These are phyloP conservation scores for Nigrograna mackinnonii DNA, from an alignment of 2,329 filamentous ascomycete species.

Conservation along the genomic window DNA sequence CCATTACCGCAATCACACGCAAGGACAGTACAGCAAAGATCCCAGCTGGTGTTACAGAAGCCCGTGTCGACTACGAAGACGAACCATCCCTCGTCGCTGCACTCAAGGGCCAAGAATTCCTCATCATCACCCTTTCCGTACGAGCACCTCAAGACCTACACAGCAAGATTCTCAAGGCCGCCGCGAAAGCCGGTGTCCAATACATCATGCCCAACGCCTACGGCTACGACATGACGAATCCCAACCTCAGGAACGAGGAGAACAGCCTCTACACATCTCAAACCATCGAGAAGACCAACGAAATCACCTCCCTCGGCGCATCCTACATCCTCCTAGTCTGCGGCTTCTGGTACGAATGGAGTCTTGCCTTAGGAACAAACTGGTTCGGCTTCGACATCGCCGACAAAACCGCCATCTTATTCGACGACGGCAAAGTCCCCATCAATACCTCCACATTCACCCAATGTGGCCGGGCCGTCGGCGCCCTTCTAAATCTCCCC, in stretches of 20 bases:
- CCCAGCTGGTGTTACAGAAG: constrained; percentile 44
- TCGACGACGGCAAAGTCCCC: constrained; percentile 58
- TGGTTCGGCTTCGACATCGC: constrained; percentile 43
- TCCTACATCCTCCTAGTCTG: constrained; percentile 28
- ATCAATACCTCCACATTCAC: constrained; percentile 62
- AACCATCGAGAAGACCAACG: constrained; percentile 11
- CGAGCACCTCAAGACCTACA: constrained; percentile 29
- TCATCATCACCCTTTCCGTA: constrained; percentile 44
- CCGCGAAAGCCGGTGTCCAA: constrained; percentile 39
- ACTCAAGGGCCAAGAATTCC: constrained; percentile 40
- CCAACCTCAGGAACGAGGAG: constrained; percentile 3
- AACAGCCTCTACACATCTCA: neutral
- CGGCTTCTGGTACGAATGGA: constrained; percentile 45
- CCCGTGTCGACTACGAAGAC: constrained; percentile 53
- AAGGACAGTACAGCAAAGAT: constrained; percentile 43
- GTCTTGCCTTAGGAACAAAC: constrained; percentile 26
- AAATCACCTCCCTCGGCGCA: constrained; percentile 23
- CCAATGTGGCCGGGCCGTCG: constrained; percentile 59
- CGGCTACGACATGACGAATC: constrained; percentile 26
- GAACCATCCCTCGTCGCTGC: constrained; percentile 38
- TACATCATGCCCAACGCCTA: constrained; percentile 47
- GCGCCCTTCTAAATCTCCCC: constrained; percentile 45
- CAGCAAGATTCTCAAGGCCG: constrained; percentile 34
- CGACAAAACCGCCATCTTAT: constrained; percentile 30
- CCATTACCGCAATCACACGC: constrained; percentile 56